Evolutionary conservation across 148 eudicot species (phyloP), one percentile per base, ranked within the genome.

Genomic region (Silene uniflora): DNA sequence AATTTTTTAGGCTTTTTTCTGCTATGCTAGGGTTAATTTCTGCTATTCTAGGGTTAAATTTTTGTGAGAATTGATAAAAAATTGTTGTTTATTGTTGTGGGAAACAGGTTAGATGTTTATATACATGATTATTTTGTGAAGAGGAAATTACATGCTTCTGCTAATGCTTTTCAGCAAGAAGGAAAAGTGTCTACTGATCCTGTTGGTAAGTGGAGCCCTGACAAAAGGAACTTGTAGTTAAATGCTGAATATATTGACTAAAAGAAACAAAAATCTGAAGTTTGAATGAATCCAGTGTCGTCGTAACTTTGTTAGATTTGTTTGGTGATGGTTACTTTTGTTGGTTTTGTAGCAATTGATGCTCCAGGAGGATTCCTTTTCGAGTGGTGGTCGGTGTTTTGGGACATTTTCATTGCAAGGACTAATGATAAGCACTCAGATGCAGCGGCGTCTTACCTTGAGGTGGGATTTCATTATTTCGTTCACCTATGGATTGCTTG

Each of bases 351-450:
- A 85, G 87, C 87, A 24, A 85, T 85, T 56, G 85, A 85, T 77
- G 87, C 87, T 75, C 87, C 85, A 0, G 85, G 87, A 10, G 87
- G 85, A 29, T 85, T 85, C 75, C 85, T 85, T 61, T 85, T 85
- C 23, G 87, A 85, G 72, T 85, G 87, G 87, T 82, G 87, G 87
- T 85, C 87, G 14, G 87, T 85, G 66, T 85, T 85, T 77, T 85
- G 87, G 87, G 87, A 85, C 62, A 85, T 85, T 71, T 85, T 85
- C 52, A 82, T 82, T 55, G 81, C 85, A 46, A 82, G 87, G 75
- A 80, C 85, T 29, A 85, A 82, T 82, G 83, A 80, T 59, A 82
- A 77, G 76, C 85, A 82, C 80, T 85, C 87, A 0, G 83, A 80
- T 49, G 75, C 81, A 71, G 87, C 87, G 0, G 85, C 80, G 17